Conservation (phyloP, 768 basidiomycete species). For the Gautieria morchelliformis region DNA sequence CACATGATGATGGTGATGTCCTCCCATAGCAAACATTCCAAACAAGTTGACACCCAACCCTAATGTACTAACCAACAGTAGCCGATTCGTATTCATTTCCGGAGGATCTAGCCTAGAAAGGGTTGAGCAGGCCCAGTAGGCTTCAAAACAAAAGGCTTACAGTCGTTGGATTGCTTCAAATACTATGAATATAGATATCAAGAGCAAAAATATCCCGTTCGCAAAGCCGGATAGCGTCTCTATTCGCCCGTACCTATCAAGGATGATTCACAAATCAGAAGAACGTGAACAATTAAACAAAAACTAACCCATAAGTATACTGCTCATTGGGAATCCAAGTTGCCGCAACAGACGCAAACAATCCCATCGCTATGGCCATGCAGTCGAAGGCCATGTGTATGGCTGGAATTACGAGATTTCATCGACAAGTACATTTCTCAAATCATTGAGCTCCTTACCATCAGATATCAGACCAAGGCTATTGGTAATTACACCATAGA, state of each 20-base stretch:
- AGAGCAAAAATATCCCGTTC: slow-evolving; percentile 87
- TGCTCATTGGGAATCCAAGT: slow-evolving; percentile 92
- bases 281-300: background rate
- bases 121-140: background rate
- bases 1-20: slow-evolving; percentile 75
- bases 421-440: background rate
- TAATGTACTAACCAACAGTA: slow-evolving; percentile 79
- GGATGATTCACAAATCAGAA: background rate
- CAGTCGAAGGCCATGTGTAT: slow-evolving; percentile 99
- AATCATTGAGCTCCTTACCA: slow-evolving; percentile 40
- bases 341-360: slow-evolving; percentile 95
- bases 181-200: slow-evolving; percentile 96
- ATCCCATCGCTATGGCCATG: slow-evolving; percentile 90
- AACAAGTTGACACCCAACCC: slow-evolving; percentile 93
- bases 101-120: slow-evolving; percentile 76
- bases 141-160: slow-evolving; percentile 31
- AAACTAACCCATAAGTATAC: slow-evolving; percentile 85
- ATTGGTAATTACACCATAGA: slow-evolving; percentile 97
- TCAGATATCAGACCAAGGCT: slow-evolving; percentile 94
- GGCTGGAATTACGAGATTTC: slow-evolving; percentile 36
- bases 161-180: slow-evolving; percentile 96
- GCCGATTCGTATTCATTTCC: slow-evolving; percentile 93
- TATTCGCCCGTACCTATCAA: slow-evolving; percentile 77
- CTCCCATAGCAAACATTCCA: slow-evolving; percentile 98
- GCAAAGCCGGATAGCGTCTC: slow-evolving; percentile 98